These are phyloP conservation scores for Pseudofabraea citricarpa DNA, from an alignment of 2,329 filamentous ascomycete genomes.

Conservation along the genomic window DNA sequence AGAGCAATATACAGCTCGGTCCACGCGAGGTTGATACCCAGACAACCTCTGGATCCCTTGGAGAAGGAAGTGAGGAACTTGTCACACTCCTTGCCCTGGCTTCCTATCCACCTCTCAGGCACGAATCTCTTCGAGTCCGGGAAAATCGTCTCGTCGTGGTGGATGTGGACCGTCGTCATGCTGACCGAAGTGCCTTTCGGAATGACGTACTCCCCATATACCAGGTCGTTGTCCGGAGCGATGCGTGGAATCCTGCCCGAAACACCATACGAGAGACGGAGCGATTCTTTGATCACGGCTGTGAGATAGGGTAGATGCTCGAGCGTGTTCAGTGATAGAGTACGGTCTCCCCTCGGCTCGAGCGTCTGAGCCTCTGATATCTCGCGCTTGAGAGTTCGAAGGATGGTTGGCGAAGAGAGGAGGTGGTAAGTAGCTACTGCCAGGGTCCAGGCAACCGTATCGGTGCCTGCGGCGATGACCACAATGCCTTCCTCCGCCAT, in stretches of 20 bases:
- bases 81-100: slow-evolving; percentile 16
- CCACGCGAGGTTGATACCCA: slow-evolving; percentile 16
- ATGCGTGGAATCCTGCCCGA: slow-evolving; percentile 21
- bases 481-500: slow-evolving; percentile 29
- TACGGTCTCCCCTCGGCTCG: slow-evolving; percentile 4
- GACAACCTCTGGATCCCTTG: slow-evolving; percentile 8
- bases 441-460: slow-evolving; percentile 30
- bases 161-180: slow-evolving; percentile 29
- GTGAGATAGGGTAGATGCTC: slow-evolving; percentile 22
- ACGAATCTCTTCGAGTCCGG: slow-evolving; percentile 28
- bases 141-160: slow-evolving; percentile 28
- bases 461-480: slow-evolving; percentile 29
- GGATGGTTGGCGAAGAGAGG: slow-evolving; percentile 24
- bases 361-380: slow-evolving; percentile 15
- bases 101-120: slow-evolving; percentile 28
- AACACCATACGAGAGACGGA: slow-evolving; percentile 26
- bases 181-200: slow-evolving; percentile 2
- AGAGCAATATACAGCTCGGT: slow-evolving; percentile 16
- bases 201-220: slow-evolving; percentile 3
- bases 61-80: slow-evolving; percentile 29
- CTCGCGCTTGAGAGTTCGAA: slow-evolving; percentile 28
- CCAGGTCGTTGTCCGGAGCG: slow-evolving; percentile 11
- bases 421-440: slow-evolving; percentile 30
- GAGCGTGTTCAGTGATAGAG: slow-evolving; percentile 9
- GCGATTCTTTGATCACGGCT: slow-evolving; percentile 25